Conservation (phyloP, 2,329 filamentous ascomycete genomes). For the Microcyclospora tardicrescens region DNA sequence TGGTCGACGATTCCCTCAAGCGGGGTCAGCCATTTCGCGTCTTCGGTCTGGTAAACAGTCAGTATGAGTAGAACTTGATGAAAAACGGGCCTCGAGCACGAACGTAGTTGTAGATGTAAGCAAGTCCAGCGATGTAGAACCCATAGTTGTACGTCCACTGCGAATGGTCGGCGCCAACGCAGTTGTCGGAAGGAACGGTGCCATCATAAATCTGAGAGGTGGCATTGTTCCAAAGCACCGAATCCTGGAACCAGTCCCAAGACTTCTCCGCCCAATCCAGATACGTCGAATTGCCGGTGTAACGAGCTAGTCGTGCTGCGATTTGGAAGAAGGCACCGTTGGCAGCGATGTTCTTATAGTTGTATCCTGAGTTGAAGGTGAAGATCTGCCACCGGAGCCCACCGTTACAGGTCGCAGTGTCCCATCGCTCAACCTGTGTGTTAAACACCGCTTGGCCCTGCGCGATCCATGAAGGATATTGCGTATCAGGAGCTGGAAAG, state of each 20-base stretch:
- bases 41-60: conserved; percentile 3
- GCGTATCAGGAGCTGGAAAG: conserved; percentile 27
- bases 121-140: conserved; percentile 25
- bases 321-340: conserved; percentile 41
- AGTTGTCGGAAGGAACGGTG: conserved; percentile 33
- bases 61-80: background rate
- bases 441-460: conserved; percentile 32
- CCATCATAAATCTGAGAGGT: conserved; percentile 33
- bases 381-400: conserved; percentile 29
- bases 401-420: conserved; percentile 24
- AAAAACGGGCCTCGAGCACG: background rate
- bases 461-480: conserved; percentile 32
- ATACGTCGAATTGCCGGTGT: conserved; percentile 41
- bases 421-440: conserved; percentile 25
- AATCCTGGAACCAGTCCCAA: conserved; percentile 32
- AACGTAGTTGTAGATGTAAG: conserved; percentile 7
- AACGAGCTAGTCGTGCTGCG: conserved; percentile 28
- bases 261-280: conserved; percentile 46
- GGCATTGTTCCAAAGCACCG: conserved; percentile 32
- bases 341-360: conserved; percentile 44
- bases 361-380: conserved; percentile 32
- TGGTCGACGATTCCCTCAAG: conserved; percentile 12
- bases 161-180: conserved; percentile 31
- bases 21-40: conserved; percentile 8
- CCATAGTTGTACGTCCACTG: conserved; percentile 34